phyloP scores from a whole-genome alignment of 768 basidiomycete genomes.

The Mrakia frigida region DNA sequence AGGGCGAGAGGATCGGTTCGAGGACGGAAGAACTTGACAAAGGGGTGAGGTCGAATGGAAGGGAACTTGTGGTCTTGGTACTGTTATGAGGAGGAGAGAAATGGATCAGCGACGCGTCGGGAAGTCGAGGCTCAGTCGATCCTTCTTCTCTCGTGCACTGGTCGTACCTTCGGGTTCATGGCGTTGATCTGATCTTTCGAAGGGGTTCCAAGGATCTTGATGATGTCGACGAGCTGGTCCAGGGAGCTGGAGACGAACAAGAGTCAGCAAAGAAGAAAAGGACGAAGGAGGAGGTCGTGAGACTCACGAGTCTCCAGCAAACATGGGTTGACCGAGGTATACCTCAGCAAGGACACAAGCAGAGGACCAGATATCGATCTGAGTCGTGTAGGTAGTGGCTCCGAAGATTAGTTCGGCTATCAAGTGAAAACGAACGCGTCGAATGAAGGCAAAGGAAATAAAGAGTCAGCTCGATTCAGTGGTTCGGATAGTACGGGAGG shows the following conservation, averaged over 20 bases:
- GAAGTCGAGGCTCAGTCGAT: neutral
- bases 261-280: no score
- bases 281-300: no score
- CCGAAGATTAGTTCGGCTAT: conserved; percentile 99
- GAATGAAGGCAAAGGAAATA: no score
- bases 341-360: conserved; percentile 99
- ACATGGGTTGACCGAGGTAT: conserved; percentile 96
- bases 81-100: neutral
- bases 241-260: conserved; percentile 59
- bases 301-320: conserved; percentile 71
- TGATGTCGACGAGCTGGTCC: conserved; percentile 98
- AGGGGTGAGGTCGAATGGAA: conserved; percentile 97
- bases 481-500: no score
- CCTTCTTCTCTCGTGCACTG: neutral
- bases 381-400: conserved; percentile 98
- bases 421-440: no score
- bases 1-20: conserved; percentile 92
- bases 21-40: conserved; percentile 98
- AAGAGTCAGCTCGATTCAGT: no score
- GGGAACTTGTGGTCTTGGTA: conserved; percentile 66
- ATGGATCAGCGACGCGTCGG: neutral
- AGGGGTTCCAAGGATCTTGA: conserved; percentile 97
- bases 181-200: conserved; percentile 99
- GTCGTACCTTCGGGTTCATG: conserved; percentile 85
- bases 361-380: conserved; percentile 99